Conservation (phyloP, 495 filamentous ascomycete genomes). For the Xylaria palmicola region DNA sequence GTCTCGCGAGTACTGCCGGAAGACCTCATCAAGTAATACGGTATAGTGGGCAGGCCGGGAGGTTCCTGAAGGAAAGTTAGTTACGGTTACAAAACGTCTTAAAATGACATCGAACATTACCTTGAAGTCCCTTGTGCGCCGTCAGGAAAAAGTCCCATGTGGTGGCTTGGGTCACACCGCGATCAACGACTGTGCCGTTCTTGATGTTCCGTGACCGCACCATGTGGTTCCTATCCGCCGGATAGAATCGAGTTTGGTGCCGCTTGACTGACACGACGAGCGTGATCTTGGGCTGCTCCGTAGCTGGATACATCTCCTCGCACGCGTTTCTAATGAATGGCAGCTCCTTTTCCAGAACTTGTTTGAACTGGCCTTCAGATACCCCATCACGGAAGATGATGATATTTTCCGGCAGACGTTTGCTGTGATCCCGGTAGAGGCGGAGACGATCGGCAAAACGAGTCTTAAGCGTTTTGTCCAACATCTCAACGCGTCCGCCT, state of each 20-base stretch:
- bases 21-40: constrained; percentile 74
- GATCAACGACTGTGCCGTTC: constrained; percentile 83
- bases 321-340: constrained; percentile 56
- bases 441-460: constrained; percentile 60
- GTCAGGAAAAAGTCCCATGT: constrained; percentile 88
- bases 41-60: constrained; percentile 78
- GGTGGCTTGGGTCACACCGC: constrained; percentile 73
- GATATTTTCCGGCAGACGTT: constrained; percentile 65
- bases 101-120: constrained; percentile 21
- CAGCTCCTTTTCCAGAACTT: constrained; percentile 56
- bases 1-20: constrained; percentile 39
- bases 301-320: constrained; percentile 50
- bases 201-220: constrained; percentile 60
- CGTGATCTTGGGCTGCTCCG: constrained; percentile 53
- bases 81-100: background rate
- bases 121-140: constrained; percentile 78
- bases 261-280: constrained; percentile 79
- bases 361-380: constrained; percentile 76
- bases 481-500: constrained; percentile 54
- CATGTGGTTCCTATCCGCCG: constrained; percentile 46
- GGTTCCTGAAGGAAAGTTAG: constrained; percentile 51
- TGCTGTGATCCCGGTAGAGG: constrained; percentile 58
- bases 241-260: constrained; percentile 88
- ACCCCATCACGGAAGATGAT: constrained; percentile 91
- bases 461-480: constrained; percentile 53